A percentile compares a stretch with the other conserved stretches of the same genome.
phyloP scores from a whole-genome alignment of 2,329 filamentous ascomycete genomes.

The Cercospora citrullina region DNA sequence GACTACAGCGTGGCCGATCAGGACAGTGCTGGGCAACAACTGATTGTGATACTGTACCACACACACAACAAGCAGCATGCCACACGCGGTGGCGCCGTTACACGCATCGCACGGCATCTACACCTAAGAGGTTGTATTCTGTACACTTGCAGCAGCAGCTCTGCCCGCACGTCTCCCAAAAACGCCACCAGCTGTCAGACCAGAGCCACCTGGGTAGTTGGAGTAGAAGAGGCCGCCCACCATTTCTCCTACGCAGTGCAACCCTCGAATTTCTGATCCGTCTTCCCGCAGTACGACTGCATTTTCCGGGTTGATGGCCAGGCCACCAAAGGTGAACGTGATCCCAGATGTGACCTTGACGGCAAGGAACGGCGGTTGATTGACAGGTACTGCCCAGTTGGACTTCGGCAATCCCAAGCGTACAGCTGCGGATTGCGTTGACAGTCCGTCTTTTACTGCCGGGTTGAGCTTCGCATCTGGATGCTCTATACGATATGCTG shows the following conservation, averaged over 20 bases:
- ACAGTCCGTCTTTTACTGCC: conserved; percentile 60
- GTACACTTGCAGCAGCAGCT: conserved; percentile 31
- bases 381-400: conserved; percentile 65
- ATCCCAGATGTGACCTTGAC: conserved; percentile 66
- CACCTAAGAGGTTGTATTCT: not conserved
- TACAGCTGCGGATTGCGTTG: conserved; percentile 55
- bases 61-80: not conserved
- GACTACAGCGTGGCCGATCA: not conserved
- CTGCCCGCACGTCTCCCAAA: conserved; percentile 50
- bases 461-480: conserved; percentile 57
- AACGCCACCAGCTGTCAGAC: conserved; percentile 60
- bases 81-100: conserved; percentile 4
- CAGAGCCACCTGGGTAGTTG: conserved; percentile 65
- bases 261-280: conserved; percentile 51
- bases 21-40: not conserved
- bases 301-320: conserved; percentile 58
- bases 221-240: conserved; percentile 63
- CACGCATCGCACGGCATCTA: not conserved
- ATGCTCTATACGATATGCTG: conserved; percentile 49
- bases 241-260: conserved; percentile 67
- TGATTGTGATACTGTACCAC: not conserved
- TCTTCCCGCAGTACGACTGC: conserved; percentile 53
- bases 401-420: conserved; percentile 57
- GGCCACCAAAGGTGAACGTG: conserved; percentile 68
- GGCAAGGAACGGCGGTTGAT: conserved; percentile 60